Evolutionary conservation across 176 grass and related monocot genomes (phyloP), one percentile per base, ranked within the genome.

Genomic region (Alloteropsis semialata): DNA sequence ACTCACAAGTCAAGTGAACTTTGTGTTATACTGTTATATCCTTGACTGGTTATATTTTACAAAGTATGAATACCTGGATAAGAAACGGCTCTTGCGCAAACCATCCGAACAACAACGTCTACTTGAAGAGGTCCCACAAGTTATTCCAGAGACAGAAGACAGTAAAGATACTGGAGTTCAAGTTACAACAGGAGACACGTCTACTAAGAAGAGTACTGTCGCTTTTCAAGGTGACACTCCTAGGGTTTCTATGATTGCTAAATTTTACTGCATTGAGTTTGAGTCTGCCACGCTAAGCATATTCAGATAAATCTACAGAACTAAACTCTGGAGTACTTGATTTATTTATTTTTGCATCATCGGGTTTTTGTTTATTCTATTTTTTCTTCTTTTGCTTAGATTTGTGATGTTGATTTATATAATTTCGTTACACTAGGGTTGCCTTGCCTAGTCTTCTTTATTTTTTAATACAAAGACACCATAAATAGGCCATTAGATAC

Each of bases 101-200:
- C 79, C 91, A 80, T 84, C 86, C 15, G 93, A 98, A 91, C 79
- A 88, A 79, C 72, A 84, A 37, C 89, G 87, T 45, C 87, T 90
- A 60, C 83, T 95, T 81, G 90, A 93, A 85, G 91, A 96, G 85
- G 82, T 90, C 46, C 96, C 93, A 60, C 75, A 8, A 84, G 83
- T 93, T 81, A 80, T 98, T 85, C 85, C 89, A 72, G 91, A 96
- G 82, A 77, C 55, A 28, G 77, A 93, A 89, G 75, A 88, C 70
- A 82, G 68, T 25, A 49, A 93, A 82, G 79, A 84, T 10, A 66
- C 50, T 27, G 14, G 78, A 82, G 39, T 64, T 57, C 37, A 72
- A 68, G 63, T 83, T 81, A 60, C 68, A 22, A 57, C 78, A 88
- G 29, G 74, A 16, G 84, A 53, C 34, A 76, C 74, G 46, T 69